Conservation (phyloP, 768 basidiomycete genomes). For the Podaxis pistillaris region DNA sequence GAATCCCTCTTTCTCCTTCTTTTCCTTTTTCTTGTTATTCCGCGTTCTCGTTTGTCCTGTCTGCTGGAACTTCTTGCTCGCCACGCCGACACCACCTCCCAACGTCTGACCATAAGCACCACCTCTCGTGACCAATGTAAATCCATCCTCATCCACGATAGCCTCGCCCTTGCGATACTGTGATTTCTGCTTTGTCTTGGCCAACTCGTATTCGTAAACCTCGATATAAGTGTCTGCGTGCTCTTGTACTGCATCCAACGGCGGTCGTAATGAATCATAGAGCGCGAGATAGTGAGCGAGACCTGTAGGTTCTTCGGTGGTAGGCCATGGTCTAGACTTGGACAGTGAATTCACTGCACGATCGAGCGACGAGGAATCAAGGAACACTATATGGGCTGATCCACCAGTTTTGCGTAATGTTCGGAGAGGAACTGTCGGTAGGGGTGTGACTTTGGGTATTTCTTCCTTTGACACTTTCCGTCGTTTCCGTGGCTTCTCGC, state of each 20-base stretch:
- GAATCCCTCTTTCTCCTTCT: constrained; percentile 73
- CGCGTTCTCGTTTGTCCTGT: constrained; percentile 45
- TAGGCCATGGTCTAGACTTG: constrained; percentile 65
- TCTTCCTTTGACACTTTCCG: constrained; percentile 37
- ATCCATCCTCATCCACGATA: constrained; percentile 92
- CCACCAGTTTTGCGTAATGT: constrained; percentile 60
- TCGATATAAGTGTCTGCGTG: constrained; percentile 81
- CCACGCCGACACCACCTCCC: constrained; percentile 71
- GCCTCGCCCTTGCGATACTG: constrained; percentile 82
- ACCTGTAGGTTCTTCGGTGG: constrained; percentile 59
- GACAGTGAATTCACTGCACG: constrained; percentile 56
- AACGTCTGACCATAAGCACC: constrained; percentile 87
- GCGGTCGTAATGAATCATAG: constrained; percentile 70
- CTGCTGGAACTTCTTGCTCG: constrained; percentile 67
- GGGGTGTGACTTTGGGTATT: constrained; percentile 54
- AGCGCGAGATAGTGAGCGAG: constrained; percentile 67
- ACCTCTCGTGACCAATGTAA: constrained; percentile 90
- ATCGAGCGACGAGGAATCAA: constrained; percentile 70
- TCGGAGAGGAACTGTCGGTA: constrained; percentile 56
- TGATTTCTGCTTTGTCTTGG: constrained; percentile 58
- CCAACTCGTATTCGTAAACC: constrained; percentile 70
- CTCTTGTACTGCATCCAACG: constrained; percentile 67
- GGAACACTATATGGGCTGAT: constrained; percentile 67
- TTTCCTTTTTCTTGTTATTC: constrained; percentile 52
- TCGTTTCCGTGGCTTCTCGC: constrained; percentile 36